Conservation (phyloP, 2,329 filamentous ascomycete genomes). For the Ascochyta koolunga region DNA sequence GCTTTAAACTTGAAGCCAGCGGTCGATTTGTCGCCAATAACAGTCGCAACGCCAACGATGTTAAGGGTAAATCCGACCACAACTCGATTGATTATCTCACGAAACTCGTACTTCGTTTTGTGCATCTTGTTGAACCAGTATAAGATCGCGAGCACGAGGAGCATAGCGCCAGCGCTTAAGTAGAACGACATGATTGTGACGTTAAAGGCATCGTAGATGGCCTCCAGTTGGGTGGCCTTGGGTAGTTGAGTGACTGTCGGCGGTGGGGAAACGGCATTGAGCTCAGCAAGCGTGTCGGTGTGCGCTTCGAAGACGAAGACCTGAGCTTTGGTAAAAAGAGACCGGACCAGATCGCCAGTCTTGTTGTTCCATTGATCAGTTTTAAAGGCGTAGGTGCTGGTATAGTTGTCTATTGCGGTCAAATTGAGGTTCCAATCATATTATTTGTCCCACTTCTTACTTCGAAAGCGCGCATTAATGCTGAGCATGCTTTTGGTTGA, state of each 20-base stretch:
- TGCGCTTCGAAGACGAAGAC: conserved; percentile 36
- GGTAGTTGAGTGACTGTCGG: not conserved
- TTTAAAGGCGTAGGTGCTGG: conserved; percentile 22
- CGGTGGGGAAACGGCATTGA: conserved; percentile 27
- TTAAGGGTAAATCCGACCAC: conserved; percentile 29
- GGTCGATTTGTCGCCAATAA: conserved; percentile 25
- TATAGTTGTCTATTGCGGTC: conserved; percentile 31
- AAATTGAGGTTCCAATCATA: conserved; percentile 32
- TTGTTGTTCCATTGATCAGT: conserved; percentile 28
- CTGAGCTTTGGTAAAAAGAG: conserved; percentile 29
- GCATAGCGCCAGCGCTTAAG: conserved; percentile 42
- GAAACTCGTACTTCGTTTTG: conserved; percentile 37
- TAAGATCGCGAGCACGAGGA: conserved; percentile 63
- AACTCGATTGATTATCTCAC: conserved; percentile 35
- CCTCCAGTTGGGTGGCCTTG: conserved; percentile 10
- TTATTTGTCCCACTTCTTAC: conserved; percentile 25
- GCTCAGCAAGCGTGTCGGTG: conserved; percentile 29
- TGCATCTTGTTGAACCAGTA: conserved; percentile 58
- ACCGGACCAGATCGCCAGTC: conserved; percentile 18
- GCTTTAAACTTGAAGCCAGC: conserved; percentile 31
- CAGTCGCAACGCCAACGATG: conserved; percentile 25
- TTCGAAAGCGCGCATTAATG: conserved; percentile 26
- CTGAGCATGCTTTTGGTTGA: conserved; percentile 30
- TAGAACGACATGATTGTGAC: conserved; percentile 35
- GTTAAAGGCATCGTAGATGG: conserved; percentile 32